Base-by-base conservation (phyloP, 306 rosid genomes). In the Dalbergia cultrata region DNA sequence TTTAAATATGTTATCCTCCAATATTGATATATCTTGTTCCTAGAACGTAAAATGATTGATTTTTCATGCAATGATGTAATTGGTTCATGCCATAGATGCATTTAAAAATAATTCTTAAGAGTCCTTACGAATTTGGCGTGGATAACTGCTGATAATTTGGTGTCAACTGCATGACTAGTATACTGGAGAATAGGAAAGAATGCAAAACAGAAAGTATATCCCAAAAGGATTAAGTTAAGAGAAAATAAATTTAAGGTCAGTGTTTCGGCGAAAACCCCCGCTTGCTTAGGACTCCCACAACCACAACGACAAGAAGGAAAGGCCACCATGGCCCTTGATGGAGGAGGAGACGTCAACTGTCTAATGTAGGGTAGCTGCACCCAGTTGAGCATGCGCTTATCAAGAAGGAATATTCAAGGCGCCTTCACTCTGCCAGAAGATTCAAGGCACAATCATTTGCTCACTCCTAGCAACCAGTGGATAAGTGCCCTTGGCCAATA, bases 31-130 rank as follows among this genome's bases (percentile, higher is more conserved):
- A 44, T 69, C 72, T 52, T 59, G 54, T 35, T 54, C 67, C 71
- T 77, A 41, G 7, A 43, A 37, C 41, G 37, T 66, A 14, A 45
- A 18, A 17, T 74, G 54, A 18, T 31, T 66, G 39, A 31, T 57
- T 74, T 57, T 58, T 67, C 44, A 58, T 45, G 22, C 17, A 21
- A 43, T 43, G 44, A 6, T 41, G 4, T 41, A 39, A 31, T 63
- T 52, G 45, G 61, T 74, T 79, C 80, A 39, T 58, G 71, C 50
- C 70, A 47, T 54, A 13, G 16, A 45, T 35, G 74, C 67, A 53
- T 13, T 57, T 50, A 22, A 52, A 67, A 68, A 5, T 64, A 68
- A 34, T 57, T 19, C 43, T 3, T 26, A 8, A n/a, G 9, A 52
- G 19, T 52, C 44, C 35, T 21, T 80, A 13, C 41, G 33, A 17